Percentiles rank a stretch among this genome's conserved stretches.
Evolutionary conservation across 106 monocot genomes (phyloP).

Genomic region (Acorus calamus): DNA sequence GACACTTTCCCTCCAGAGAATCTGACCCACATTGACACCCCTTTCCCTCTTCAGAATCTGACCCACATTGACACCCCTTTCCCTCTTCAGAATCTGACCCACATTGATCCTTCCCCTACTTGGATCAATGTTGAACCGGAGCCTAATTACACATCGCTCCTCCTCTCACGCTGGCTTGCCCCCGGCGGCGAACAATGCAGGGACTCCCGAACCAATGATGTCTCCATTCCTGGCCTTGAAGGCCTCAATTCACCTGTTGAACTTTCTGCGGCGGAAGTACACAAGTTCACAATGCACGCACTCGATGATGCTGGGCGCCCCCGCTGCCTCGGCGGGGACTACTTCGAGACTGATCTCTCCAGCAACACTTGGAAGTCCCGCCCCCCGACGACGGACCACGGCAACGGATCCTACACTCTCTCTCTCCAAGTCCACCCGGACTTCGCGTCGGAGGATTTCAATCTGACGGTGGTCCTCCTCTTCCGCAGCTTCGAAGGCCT

Average conservation of each 20-base stretch:
- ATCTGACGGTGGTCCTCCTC: constrained; percentile 59
- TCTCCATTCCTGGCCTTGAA: constrained; percentile 42
- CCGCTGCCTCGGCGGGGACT: constrained; percentile 77
- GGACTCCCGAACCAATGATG: constrained; percentile 30
- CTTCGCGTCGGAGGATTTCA: constrained; percentile 43
- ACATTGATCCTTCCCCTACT: neutral
- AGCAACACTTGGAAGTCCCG: constrained; percentile 72
- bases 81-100: neutral
- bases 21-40: neutral
- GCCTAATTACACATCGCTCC: constrained; percentile 44
- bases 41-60: neutral
- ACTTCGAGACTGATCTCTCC: constrained; percentile 81
- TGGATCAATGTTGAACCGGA: constrained; percentile 36
- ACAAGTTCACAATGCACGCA: constrained; percentile 39
- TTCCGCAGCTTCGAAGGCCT: constrained; percentile 74
- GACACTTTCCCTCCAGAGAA: neutral
- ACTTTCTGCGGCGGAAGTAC: constrained; percentile 28
- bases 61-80: neutral
- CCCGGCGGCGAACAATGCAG: constrained; percentile 37
- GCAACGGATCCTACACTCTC: constrained; percentile 73
- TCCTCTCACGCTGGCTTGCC: constrained; percentile 60
- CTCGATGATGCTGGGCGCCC: constrained; percentile 27
- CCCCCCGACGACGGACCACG: constrained; percentile 58
- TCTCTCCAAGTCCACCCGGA: constrained; percentile 55
- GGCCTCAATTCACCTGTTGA: neutral